A percentile compares a stretch with the other conserved stretches of the same genome.
Evolutionary conservation across 257 asterid genomes (phyloP).

Genomic region (Solanum peruvianum): DNA sequence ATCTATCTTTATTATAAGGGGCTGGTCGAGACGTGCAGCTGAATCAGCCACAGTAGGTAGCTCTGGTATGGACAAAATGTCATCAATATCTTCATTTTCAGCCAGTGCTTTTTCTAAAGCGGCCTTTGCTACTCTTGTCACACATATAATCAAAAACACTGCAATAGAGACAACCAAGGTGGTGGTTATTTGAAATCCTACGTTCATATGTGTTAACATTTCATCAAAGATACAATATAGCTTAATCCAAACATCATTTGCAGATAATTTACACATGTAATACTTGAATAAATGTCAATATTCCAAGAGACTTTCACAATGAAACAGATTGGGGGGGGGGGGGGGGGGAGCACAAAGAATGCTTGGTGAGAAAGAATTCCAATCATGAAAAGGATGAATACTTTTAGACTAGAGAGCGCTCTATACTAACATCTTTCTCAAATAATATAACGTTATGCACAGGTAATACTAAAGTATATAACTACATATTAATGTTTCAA

Average conservation of each 20-base stretch:
- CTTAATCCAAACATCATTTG: not conserved
- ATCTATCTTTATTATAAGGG: constrained; percentile 66
- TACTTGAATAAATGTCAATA: not conserved
- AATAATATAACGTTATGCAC: not conserved
- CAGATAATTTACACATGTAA: not conserved
- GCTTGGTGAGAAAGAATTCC: not conserved
- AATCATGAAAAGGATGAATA: not conserved
- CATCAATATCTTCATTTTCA: constrained; percentile 17
- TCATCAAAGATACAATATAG: not conserved
- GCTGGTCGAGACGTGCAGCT: constrained; percentile 43
- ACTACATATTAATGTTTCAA: not conserved
- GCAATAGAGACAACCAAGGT: constrained; percentile 13
- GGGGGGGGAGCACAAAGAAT: not conserved
- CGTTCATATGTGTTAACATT: not conserved
- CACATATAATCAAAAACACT: constrained; percentile 51
- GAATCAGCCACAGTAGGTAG: constrained; percentile 12
- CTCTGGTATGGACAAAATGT: not conserved
- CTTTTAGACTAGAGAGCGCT: not conserved
- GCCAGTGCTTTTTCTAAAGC: constrained; percentile 18
- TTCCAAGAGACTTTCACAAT: not conserved
- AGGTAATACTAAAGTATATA: not conserved
- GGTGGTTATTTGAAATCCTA: not conserved
- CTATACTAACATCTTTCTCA: not conserved
- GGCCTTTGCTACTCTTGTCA: constrained; percentile 14
- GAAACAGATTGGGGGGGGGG: not conserved